Evolutionary conservation across 2,329 filamentous ascomycete species (phyloP).

Genomic region (Aulographum hederae): DNA sequence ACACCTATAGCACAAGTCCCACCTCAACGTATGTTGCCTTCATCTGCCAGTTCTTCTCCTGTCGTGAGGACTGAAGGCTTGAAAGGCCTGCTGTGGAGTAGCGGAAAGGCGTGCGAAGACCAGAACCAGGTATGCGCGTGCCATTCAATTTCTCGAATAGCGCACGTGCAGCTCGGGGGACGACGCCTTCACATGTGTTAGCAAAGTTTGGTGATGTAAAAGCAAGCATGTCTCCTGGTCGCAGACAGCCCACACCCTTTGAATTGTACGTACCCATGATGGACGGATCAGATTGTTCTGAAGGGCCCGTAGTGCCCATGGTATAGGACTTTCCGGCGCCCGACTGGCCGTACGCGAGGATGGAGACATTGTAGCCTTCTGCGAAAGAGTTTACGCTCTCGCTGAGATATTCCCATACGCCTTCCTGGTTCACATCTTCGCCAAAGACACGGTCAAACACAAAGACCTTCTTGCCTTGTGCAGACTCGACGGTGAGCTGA

Average conservation of each 20-base stretch:
- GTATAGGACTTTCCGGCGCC: constrained; percentile 97
- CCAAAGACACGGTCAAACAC: constrained; percentile 92
- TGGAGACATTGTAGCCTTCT: constrained; percentile 95
- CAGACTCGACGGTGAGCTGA: constrained; percentile 72
- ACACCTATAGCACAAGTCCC: constrained; percentile 6
- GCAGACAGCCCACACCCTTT: neutral
- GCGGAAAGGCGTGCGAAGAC: constrained; percentile 60
- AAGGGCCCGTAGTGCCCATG: constrained; percentile 86
- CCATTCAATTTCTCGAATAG: constrained; percentile 78
- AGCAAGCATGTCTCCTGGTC: constrained; percentile 1
- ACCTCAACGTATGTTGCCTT: constrained; percentile 79
- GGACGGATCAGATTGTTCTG: constrained; percentile 51
- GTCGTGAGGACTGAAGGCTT: constrained; percentile 24
- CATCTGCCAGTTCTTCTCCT: constrained; percentile 61
- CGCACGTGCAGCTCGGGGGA: constrained; percentile 70
- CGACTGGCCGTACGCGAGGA: constrained; percentile 92
- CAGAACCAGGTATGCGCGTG: constrained; percentile 50
- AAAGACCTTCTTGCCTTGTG: constrained; percentile 85
- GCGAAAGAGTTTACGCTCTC: constrained; percentile 83
- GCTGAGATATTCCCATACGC: constrained; percentile 82
- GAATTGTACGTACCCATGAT: constrained; percentile 53
- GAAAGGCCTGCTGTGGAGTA: constrained; percentile 47
- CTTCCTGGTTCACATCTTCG: constrained; percentile 67
- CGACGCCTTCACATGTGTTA: constrained; percentile 51
- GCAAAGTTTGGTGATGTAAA: no score